A percentile compares a stretch with the other conserved stretches of the same genome.
These are phyloP conservation scores for Mycena polygramma DNA, from an alignment of 768 basidiomycete species.

Conservation along the genomic window DNA sequence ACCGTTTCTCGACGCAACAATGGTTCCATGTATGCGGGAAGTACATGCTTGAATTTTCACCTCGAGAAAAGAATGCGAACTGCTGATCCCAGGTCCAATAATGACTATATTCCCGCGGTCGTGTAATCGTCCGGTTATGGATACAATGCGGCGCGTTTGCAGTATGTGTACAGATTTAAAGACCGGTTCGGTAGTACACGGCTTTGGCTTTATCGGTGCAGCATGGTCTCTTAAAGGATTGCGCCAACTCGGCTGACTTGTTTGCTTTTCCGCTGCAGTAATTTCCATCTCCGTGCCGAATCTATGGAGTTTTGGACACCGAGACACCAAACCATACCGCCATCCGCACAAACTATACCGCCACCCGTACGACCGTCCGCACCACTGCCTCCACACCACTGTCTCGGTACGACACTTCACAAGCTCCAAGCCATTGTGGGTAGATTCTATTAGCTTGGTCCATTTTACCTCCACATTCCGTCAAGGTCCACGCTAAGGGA, in stretches of 20 bases:
- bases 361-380: not conserved
- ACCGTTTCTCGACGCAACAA: not conserved
- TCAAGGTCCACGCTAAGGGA: too few relatives aligned
- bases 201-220: too few relatives aligned
- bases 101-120: slow-evolving; percentile 20
- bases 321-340: not conserved
- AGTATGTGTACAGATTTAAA: too few relatives aligned
- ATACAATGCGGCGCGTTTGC: not conserved
- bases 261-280: not conserved
- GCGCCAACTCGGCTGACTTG: not conserved
- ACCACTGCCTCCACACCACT: slow-evolving; percentile 5
- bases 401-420: slow-evolving; percentile 3
- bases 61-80: not conserved
- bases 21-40: slow-evolving; percentile 14
- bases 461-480: not conserved
- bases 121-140: slow-evolving; percentile 29
- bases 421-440: not conserved
- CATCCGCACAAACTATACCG: too few relatives aligned
- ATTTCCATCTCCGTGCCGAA: not conserved
- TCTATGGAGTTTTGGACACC: too few relatives aligned
- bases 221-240: not conserved
- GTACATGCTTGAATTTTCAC: slow-evolving; percentile 7
- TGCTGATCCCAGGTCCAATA: not conserved
- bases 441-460: not conserved
- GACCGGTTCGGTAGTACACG: slow-evolving; percentile 19